Evolutionary conservation across 2,329 filamentous ascomycete genomes (phyloP).

Genomic region (Colletotrichum cordylinicola): DNA sequence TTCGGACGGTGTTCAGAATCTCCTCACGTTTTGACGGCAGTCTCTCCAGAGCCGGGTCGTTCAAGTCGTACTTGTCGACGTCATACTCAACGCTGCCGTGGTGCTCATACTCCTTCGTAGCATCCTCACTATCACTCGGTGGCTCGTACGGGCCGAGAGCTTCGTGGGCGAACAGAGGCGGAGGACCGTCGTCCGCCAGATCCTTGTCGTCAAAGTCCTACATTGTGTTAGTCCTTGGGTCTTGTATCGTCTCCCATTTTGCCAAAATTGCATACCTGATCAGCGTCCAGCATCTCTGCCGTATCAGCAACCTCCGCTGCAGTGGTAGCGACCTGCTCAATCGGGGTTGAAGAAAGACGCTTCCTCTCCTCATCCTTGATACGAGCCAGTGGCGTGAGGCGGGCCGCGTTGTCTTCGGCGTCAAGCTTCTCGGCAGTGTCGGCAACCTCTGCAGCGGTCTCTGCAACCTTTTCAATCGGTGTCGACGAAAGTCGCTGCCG

Average conservation of each 20-base stretch:
- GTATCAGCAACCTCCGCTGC: constrained; percentile 51
- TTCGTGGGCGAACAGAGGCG: constrained; percentile 55
- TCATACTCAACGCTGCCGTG: constrained; percentile 24
- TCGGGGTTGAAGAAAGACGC: constrained; percentile 42
- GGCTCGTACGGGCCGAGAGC: constrained; percentile 46
- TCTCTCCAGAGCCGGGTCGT: constrained; percentile 53
- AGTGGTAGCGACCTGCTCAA: constrained; percentile 44
- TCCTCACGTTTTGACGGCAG: constrained; percentile 52
- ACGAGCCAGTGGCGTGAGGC: not conserved
- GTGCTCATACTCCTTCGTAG: not conserved
- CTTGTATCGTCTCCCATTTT: not conserved
- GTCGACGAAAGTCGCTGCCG: constrained; percentile 39
- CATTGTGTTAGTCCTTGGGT: not conserved
- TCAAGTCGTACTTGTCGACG: constrained; percentile 39
- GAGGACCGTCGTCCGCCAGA: constrained; percentile 25
- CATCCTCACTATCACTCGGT: constrained; percentile 35
- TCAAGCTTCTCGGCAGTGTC: constrained; percentile 46
- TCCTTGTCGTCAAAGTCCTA: constrained; percentile 20
- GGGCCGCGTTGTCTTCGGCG: not conserved
- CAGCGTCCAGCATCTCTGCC: constrained; percentile 43
- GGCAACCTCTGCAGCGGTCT: constrained; percentile 49
- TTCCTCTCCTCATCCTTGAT: constrained; percentile 30
- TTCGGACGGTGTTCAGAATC: constrained; percentile 51
- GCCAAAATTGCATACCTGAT: not conserved
- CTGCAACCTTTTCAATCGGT: constrained; percentile 44